phyloP scores from a whole-genome alignment of 108 stramenopile genomes.

The Skeletonema menzelii region DNA sequence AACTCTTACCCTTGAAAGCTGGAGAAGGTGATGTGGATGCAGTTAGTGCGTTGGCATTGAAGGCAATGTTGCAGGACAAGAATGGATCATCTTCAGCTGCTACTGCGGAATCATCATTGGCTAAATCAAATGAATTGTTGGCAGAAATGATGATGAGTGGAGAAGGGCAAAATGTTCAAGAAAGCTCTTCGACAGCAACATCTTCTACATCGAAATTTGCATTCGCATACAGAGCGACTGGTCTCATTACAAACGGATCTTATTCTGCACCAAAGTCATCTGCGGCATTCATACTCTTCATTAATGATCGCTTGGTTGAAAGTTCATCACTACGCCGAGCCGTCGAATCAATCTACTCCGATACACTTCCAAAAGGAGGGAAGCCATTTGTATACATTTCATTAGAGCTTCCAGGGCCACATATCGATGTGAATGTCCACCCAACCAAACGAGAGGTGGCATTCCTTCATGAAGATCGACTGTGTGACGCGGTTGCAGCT shows the following conservation, averaged over 20 bases:
- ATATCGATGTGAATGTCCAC: slow-evolving; percentile 99
- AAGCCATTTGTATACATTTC: slow-evolving; percentile 91
- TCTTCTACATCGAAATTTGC: slow-evolving; percentile 27
- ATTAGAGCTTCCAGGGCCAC: slow-evolving; percentile 78
- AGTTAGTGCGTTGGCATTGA: slow-evolving; percentile 23
- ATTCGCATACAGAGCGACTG: slow-evolving; percentile 56
- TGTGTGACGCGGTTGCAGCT: slow-evolving; percentile 50
- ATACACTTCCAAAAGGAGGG: slow-evolving; percentile 66
- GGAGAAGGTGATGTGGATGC: slow-evolving; percentile 47
- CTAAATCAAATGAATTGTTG: slow-evolving; percentile 14
- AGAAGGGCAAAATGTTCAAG: neutral
- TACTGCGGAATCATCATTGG: neutral
- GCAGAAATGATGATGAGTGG: slow-evolving; percentile 44
- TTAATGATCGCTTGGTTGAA: slow-evolving; percentile 93
- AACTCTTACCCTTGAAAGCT: slow-evolving; percentile 40
- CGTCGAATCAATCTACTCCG: slow-evolving; percentile 84
- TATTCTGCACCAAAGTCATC: slow-evolving; percentile 60
- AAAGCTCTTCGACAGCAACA: slow-evolving; percentile 1
- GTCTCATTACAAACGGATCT: slow-evolving; percentile 71
- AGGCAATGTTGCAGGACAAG: slow-evolving; percentile 20
- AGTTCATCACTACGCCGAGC: slow-evolving; percentile 69
- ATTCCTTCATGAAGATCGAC: slow-evolving; percentile 88
- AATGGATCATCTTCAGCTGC: slow-evolving; percentile 4
- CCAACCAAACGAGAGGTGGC: slow-evolving; percentile 97
- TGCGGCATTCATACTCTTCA: slow-evolving; percentile 87